A percentile compares a stretch with the other conserved stretches of the same genome.
These are phyloP conservation scores for Lasiodiplodia sp. DNA, from an alignment of 2,329 filamentous ascomycete genomes.

Conservation along the genomic window DNA sequence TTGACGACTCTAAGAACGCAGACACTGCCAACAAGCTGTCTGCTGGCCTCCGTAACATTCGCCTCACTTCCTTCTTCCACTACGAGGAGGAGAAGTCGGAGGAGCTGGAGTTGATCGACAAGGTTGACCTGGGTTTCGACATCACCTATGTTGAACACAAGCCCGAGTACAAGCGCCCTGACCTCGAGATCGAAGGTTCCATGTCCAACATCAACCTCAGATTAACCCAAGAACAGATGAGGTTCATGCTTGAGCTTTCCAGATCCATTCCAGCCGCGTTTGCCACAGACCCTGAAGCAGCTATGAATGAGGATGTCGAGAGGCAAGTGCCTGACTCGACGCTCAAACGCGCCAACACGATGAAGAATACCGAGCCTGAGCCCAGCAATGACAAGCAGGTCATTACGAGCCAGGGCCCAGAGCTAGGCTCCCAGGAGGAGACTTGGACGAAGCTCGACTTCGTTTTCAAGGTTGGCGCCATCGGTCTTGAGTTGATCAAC, in stretches of 20 bases:
- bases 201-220: constrained; percentile 94
- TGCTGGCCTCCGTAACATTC: constrained; percentile 89
- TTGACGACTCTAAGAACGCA: constrained; percentile 77
- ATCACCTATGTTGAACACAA: constrained; percentile 91
- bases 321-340: constrained; percentile 71
- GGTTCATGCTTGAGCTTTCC: constrained; percentile 86
- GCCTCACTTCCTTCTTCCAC: constrained; percentile 87
- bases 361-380: constrained; percentile 48
- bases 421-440: constrained; percentile 71
- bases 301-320: constrained; percentile 73
- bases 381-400: constrained; percentile 54
- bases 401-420: constrained; percentile 62
- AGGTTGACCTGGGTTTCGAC: constrained; percentile 92
- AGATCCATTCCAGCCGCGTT: constrained; percentile 89
- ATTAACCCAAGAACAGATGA: constrained; percentile 89
- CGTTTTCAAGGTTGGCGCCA: constrained; percentile 84
- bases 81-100: constrained; percentile 76
- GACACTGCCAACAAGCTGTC: constrained; percentile 87
- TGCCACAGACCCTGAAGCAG: constrained; percentile 73
- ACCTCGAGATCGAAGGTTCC: constrained; percentile 87
- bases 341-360: constrained; percentile 56
- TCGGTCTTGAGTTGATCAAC: constrained; percentile 86
- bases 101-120: constrained; percentile 94
- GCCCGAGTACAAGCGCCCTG: constrained; percentile 77
- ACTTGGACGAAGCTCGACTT: constrained; percentile 94